A percentile compares a stretch with the other conserved stretches of the same genome.
phyloP scores from a whole-genome alignment of 805 yeast species.

The Wickerhamomyces silvicola region DNA sequence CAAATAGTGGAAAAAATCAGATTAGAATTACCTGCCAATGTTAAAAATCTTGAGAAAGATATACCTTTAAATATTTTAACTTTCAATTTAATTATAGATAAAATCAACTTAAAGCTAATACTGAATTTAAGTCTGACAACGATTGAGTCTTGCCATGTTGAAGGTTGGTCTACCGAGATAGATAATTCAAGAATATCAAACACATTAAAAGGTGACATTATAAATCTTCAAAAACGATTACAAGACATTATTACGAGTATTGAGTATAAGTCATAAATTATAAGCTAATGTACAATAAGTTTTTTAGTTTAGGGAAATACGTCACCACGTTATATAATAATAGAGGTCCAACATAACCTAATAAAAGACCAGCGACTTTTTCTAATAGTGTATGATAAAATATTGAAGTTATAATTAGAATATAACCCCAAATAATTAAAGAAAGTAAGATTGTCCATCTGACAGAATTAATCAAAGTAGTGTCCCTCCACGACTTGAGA shows the following conservation, averaged over 20 bases:
- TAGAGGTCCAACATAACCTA: conserved; percentile 50
- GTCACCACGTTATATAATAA: neutral
- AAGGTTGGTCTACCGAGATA: conserved; percentile 14
- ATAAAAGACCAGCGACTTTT: conserved; percentile 60
- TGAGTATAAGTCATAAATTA: conserved; percentile 2
- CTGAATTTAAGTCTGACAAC: conserved; percentile 11
- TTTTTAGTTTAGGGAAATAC: neutral
- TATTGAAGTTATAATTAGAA: conserved; percentile 64
- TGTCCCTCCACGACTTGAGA: neutral
- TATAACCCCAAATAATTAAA: conserved; percentile 45
- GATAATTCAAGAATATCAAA: conserved; percentile 15
- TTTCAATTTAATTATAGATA: conserved; percentile 12
- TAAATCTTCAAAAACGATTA: conserved; percentile 9
- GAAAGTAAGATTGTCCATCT: conserved; percentile 13
- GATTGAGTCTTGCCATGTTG: conserved; percentile 13
- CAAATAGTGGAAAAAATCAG: conserved; percentile 14
- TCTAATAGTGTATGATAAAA: conserved; percentile 80
- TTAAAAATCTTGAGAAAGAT: conserved; percentile 17
- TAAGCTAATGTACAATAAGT: neutral
- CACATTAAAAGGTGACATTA: conserved; percentile 16
- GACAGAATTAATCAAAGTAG: conserved; percentile 6
- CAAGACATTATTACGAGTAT: conserved; percentile 14
- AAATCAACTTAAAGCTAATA: conserved; percentile 4
- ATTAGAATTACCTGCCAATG: conserved; percentile 2
- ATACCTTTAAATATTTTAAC: conserved; percentile 12